Conservation (phyloP, 805 yeast species). For the Phaffomyces thermotolerans region DNA sequence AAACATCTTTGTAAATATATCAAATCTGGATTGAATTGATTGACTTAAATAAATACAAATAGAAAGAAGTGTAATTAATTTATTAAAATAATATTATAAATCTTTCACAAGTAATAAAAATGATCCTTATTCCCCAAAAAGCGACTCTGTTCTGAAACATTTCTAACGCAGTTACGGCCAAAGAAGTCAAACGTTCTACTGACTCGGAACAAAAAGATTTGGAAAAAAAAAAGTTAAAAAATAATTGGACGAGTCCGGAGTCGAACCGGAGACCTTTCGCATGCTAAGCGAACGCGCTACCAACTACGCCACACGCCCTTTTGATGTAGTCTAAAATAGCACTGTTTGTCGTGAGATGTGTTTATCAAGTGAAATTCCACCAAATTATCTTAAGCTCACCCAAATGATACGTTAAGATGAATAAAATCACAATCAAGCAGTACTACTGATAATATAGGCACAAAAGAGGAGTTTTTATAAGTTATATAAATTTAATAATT, state of each 20-base stretch:
- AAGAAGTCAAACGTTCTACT: background rate
- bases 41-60: background rate
- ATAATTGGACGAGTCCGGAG: conserved; percentile 62
- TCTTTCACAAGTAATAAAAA: background rate
- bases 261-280: conserved; percentile 77
- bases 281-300: conserved; percentile 79
- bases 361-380: no score
- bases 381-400: no score
- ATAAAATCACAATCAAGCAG: no score
- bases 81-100: no score
- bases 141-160: background rate
- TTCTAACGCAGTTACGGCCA: background rate
- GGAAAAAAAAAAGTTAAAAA: conserved; percentile 16
- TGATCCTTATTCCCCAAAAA: background rate
- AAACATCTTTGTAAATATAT: background rate
- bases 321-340: no score
- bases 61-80: background rate
- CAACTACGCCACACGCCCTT: conserved; percentile 77
- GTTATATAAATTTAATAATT: no score
- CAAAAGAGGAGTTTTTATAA: no score
- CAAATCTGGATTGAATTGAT: background rate
- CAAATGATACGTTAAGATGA: no score
- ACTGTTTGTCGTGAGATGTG: no score
- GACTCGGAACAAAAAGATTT: background rate
- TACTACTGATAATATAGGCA: no score